Evolutionary conservation across 371 early-diverging fungal genomes (phyloP), one percentile per base, ranked within the genome.

Genomic region (Dipsacomyces acuminosporus): DNA sequence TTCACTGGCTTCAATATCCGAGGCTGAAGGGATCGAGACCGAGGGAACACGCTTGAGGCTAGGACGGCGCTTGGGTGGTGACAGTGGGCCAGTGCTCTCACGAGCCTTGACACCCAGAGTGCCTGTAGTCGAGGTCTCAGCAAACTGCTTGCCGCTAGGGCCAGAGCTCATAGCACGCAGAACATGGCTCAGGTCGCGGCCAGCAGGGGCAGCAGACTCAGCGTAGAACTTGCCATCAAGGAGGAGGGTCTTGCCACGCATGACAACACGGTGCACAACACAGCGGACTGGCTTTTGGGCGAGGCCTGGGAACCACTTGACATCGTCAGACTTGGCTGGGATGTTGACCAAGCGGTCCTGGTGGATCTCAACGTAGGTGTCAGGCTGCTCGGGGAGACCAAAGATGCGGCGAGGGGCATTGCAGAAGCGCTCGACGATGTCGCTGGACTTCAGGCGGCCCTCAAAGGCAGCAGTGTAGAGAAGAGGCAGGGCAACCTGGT

Each of bases 351-450:
- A 11, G 8, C 74, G 61, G 48, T 74, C 74, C 50, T 85, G 74
- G 59, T 87, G 87, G 46, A 92, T 79, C 76, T 96, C 96, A 25
- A 96, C 77, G 45, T 84, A 88, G 9, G 95, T 91, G 54, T 94
- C 94, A 15, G 84, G 76, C 73, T 94, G 93, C 50, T 84, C 80
- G 19, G 91, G 85, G 9, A 95, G 70, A 26, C 86, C 86, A 72
- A 97, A 90, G 80, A 97, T 93, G 40, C 80, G 75, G 51, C 82
- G 78, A 17, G 98, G 98, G 72, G 92, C 90, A 19, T 80, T 82
- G 73, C 88, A 82, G 45, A 94, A 59, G 34, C 87, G 80, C 40
- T 79, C 74, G 21, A 78, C 69, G 38, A 97, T 75, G 57, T 93
- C 94, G 17, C 86, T 80, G 21, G 92, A 58, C n/a, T 85, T 81